Evolutionary conservation across 2,329 filamentous ascomycete species (phyloP), one percentile per base, ranked within the genome.

Genomic region (Aspergillus neoniger): DNA sequence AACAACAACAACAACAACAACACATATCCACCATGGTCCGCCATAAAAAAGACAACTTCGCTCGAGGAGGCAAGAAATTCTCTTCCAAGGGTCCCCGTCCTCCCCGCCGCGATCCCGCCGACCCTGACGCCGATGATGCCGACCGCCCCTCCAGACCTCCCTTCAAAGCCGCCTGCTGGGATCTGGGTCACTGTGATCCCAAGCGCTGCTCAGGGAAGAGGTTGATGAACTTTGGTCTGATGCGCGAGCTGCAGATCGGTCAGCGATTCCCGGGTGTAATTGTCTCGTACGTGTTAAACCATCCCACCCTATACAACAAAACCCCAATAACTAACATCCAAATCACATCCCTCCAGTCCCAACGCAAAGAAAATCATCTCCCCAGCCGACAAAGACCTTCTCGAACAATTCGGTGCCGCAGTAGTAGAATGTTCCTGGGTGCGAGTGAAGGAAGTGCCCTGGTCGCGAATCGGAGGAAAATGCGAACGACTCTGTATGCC

Each of bases 391-490:
- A 82, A 82, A 59, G 87, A 90, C 53, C 80, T 96, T 15, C 85
- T 98, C 69, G 92, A 96, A 70, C 89, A 92, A 76, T 91, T 91
- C 73, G 95, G 95, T 65, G 94, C 93, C 19, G 95, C 95, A 3
- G 95, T 99, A 3, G 95, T 99, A 17, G 95, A 99, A 80, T 96
- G 93, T 73, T 96, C 91, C 23, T 99, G 95, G 95, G 96, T 96
- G 3, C 85, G 95, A 61, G 91, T 96, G 7, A 84, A 90, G 51
- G 95, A 99, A 77, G 88, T 99, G 5, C 93, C 94, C 55, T 99
- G 94, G 87, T 84, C 82, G 60, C 90, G 90, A 67, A 96, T 99
- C 61, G 95, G 95, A 28, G 95, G 95, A 23, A 95, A 93, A 76
- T 96, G 93, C 76, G 92, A 96, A 81, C 83, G 95, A 57, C 77